Evolutionary conservation across 345 rosid species (phyloP).

Genomic region (Eucalyptus tenuipes): DNA sequence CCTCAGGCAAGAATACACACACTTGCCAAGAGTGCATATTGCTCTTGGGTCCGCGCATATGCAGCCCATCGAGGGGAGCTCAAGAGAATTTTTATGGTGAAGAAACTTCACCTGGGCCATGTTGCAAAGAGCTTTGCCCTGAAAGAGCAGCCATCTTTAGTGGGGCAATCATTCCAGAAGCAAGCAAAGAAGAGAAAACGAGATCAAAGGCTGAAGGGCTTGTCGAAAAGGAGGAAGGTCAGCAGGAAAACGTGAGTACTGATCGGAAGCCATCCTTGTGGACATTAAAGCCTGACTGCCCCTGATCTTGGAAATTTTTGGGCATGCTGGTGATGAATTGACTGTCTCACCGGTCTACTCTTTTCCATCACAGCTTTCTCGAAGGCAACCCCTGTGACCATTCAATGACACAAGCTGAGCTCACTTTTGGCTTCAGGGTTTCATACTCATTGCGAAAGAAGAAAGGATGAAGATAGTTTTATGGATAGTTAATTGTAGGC

Average conservation of each 20-base stretch:
- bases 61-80: conserved; percentile 89
- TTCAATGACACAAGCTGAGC: not conserved
- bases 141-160: conserved; percentile 85
- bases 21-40: conserved; percentile 71
- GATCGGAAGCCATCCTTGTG: not conserved
- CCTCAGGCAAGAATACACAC: conserved; percentile 56
- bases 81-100: conserved; percentile 70
- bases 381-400: not conserved
- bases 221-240: conserved; percentile 24
- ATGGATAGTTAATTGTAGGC: not conserved
- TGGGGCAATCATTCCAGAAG: conserved; percentile 52
- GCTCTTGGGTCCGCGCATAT: conserved; percentile 92
- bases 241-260: not conserved
- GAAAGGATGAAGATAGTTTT: not conserved
- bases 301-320: not conserved
- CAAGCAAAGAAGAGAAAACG: conserved; percentile 74
- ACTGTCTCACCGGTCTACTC: not conserved
- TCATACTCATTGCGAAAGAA: not conserved
- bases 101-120: conserved; percentile 94
- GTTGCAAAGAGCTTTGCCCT: conserved; percentile 95
- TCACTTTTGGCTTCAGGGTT: not conserved
- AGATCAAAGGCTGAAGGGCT: conserved; percentile 45
- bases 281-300: not conserved
- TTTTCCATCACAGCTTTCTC: not conserved
- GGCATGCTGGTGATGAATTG: not conserved